These are phyloP conservation scores for Trichoderma atroviride DNA, from an alignment of 2,329 filamentous ascomycete genomes.

Conservation along the genomic window DNA sequence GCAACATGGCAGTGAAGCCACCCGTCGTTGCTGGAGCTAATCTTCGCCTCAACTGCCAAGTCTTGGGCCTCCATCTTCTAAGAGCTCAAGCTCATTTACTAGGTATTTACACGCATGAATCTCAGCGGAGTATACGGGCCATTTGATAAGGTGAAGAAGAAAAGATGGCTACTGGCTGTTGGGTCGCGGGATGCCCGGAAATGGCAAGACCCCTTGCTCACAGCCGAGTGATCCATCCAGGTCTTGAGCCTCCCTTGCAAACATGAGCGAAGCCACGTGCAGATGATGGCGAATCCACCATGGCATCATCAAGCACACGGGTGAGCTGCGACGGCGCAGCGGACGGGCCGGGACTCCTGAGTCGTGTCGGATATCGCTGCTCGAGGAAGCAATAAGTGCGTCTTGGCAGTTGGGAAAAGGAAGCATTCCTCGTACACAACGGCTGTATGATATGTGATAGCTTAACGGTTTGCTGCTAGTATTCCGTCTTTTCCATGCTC, in stretches of 20 bases:
- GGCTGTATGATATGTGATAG: conserved; percentile 26
- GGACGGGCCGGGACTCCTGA: conserved; percentile 8
- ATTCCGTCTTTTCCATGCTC: background rate
- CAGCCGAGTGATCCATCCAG: background rate
- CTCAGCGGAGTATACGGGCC: background rate
- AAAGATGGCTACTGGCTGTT: background rate
- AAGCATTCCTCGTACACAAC: background rate
- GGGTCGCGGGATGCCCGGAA: conserved; percentile 13
- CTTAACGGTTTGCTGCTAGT: background rate
- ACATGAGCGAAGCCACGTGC: conserved; percentile 24
- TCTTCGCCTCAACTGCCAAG: background rate
- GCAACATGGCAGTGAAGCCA: background rate
- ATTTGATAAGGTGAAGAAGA: background rate
- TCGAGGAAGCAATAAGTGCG: background rate
- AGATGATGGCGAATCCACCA: conserved; percentile 8
- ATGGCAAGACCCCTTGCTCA: conserved; percentile 1
- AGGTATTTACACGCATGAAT: background rate
- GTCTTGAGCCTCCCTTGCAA: conserved; percentile 1
- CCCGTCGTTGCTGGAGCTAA: background rate
- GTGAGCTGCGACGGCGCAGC: conserved; percentile 22
- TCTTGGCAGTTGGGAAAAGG: background rate
- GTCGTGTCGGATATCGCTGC: background rate
- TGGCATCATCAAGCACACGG: conserved; percentile 12
- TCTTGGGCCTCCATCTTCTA: background rate
- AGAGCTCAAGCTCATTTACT: background rate